Percentiles rank a stretch among this genome's conserved stretches.
phyloP scores from a whole-genome alignment of 129 eudicot genomes.

The Ambrosia trifida region DNA sequence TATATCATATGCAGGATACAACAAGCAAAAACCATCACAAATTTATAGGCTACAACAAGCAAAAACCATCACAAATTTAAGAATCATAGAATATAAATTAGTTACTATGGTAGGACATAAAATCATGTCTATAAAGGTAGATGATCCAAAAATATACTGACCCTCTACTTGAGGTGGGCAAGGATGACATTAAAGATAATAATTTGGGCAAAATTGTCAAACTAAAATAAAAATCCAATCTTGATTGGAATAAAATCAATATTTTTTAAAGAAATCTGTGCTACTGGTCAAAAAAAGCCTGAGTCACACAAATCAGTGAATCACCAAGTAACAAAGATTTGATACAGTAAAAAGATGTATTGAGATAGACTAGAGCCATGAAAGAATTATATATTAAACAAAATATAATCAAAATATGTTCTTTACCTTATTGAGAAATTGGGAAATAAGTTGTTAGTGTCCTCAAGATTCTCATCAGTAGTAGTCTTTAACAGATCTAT shows the following conservation, averaged over 20 bases:
- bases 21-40: too few species aligned
- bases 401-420: conserved; percentile 7
- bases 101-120: conserved; percentile 32
- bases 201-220: conserved; percentile 26
- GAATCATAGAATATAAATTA: background rate
- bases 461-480: conserved; percentile 36
- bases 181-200: conserved; percentile 24
- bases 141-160: conserved; percentile 17
- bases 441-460: conserved; percentile 33
- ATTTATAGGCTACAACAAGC: conserved; percentile 21
- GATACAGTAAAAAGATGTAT: conserved; percentile 33
- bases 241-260: conserved; percentile 21
- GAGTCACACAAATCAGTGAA: conserved; percentile 32
- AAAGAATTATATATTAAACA: conserved; percentile 7
- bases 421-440: conserved; percentile 75
- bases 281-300: conserved; percentile 31
- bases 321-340: conserved; percentile 40
- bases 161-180: conserved; percentile 6
- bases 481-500: conserved; percentile 35
- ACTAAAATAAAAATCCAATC: conserved; percentile 11
- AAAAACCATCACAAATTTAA: background rate
- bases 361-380: conserved; percentile 12
- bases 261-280: conserved; percentile 32
- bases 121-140: conserved; percentile 25
- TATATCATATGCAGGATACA: conserved; percentile 34